These are phyloP conservation scores for Kodamaea hsintzibuensis DNA, from an alignment of 805 yeast genomes.

Conservation along the genomic window DNA sequence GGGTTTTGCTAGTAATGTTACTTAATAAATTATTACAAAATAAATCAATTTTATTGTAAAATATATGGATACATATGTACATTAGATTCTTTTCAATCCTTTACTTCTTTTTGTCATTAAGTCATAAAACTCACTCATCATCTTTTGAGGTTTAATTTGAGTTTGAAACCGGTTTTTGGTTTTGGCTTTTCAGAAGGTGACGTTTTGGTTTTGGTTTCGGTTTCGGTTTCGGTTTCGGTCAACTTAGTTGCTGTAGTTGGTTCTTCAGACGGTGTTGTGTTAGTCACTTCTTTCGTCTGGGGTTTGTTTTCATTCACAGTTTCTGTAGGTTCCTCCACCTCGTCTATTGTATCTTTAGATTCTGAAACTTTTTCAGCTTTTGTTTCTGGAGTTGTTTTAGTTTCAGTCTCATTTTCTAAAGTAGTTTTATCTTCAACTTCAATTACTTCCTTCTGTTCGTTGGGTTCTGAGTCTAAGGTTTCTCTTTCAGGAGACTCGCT, in stretches of 20 bases:
- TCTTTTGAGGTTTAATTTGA: conserved; percentile 16
- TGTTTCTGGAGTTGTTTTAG: background rate
- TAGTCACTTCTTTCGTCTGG: background rate
- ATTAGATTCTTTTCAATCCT: background rate
- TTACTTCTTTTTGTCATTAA: conserved; percentile 5
- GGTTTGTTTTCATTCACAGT: background rate
- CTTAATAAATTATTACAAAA: background rate
- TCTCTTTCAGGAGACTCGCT: background rate
- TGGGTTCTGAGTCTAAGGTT: conserved; percentile 8
- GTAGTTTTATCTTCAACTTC: background rate
- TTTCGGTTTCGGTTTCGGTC: too few species aligned
- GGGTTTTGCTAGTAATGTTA: too few species aligned
- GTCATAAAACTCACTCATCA: conserved; percentile 6
- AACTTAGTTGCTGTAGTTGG: background rate
- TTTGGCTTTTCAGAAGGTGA: conserved; percentile 7
- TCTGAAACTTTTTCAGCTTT: background rate
- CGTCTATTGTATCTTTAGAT: background rate
- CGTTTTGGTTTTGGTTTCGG: too few species aligned
- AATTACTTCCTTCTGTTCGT: background rate
- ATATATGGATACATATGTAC: conserved; percentile 6
- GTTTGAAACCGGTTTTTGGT: conserved; percentile 15
- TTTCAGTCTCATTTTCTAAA: background rate
- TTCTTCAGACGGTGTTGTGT: background rate
- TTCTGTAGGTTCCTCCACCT: background rate
- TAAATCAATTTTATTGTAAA: background rate